A percentile compares a stretch with the other conserved stretches of the same genome.
Conservation (phyloP, 2,329 filamentous ascomycete species). For the Cadophora sp. region DNA sequence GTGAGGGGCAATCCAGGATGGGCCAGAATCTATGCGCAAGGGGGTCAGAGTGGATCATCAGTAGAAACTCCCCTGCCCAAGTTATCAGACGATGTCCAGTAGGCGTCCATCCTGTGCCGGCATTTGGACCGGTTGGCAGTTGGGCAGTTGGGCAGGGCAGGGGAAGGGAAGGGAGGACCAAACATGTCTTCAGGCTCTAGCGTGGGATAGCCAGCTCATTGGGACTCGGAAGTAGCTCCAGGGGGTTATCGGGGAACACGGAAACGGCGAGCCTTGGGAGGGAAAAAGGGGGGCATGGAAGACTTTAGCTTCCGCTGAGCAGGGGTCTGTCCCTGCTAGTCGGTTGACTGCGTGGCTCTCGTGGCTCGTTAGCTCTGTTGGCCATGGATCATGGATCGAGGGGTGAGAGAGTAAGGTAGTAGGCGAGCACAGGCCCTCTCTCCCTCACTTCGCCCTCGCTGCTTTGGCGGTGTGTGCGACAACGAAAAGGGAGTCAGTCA, state of each 20-base stretch:
- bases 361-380: slow-evolving; percentile 2
- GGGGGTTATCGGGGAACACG: slow-evolving; percentile 4
- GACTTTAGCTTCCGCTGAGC: background rate
- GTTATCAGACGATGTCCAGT: slow-evolving; percentile 9
- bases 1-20: slow-evolving; percentile 6
- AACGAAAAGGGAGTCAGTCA: slow-evolving; percentile 10
- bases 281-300: background rate
- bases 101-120: background rate
- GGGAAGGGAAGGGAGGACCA: background rate
- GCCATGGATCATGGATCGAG: background rate
- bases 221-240: background rate
- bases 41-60: background rate
- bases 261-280: background rate
- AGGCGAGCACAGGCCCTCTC: slow-evolving; percentile 11
- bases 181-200: background rate
- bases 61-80: background rate
- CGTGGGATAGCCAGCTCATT: background rate
- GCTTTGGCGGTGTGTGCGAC: slow-evolving; percentile 15
- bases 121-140: background rate
- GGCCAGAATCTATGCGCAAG: background rate
- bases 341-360: slow-evolving; percentile 12
- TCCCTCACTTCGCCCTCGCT: background rate
- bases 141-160: background rate
- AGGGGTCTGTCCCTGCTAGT: background rate
- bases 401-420: background rate